Evolutionary conservation across 2,329 filamentous ascomycete species (phyloP).

Genomic region (Davidsoniella neocaledoniae): DNA sequence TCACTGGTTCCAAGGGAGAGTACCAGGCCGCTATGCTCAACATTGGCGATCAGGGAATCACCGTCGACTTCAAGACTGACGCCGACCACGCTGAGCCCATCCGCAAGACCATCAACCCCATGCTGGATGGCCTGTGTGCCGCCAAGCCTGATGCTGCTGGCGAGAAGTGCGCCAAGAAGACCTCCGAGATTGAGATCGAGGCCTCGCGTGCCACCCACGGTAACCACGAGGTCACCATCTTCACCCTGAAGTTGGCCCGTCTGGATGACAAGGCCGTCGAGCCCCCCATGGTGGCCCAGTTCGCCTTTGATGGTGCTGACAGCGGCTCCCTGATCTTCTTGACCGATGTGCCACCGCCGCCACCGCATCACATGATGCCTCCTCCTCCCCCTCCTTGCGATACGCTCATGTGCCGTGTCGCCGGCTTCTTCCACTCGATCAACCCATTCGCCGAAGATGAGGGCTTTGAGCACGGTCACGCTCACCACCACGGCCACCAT

Average conservation of each 20-base stretch:
- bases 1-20: conserved; percentile 6
- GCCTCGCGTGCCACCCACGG: conserved; percentile 2
- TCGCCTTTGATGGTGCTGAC: conserved; percentile 10
- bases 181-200: conserved; percentile 9
- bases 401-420: conserved; percentile 5
- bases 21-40: conserved; percentile 8
- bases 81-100: not conserved
- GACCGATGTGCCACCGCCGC: conserved; percentile 3
- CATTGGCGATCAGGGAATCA: conserved; percentile 9
- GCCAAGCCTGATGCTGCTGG: not conserved
- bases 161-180: conserved; percentile 6
- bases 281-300: conserved; percentile 8
- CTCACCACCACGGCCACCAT: not conserved
- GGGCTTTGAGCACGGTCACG: not conserved
- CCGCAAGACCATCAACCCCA: conserved; percentile 6
- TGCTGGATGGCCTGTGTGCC: conserved; percentile 10
- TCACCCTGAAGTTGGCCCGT: conserved; percentile 5
- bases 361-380: not conserved
- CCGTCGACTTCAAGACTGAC: not conserved
- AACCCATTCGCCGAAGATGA: not conserved
- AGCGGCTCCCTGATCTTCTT: conserved; percentile 9
- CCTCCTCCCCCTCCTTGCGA: conserved; percentile 1
- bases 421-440: not conserved
- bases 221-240: conserved; percentile 8
- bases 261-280: conserved; percentile 6